These are phyloP conservation scores for Podospora fimiseda DNA, from an alignment of 495 filamentous ascomycete species.

Conservation along the genomic window DNA sequence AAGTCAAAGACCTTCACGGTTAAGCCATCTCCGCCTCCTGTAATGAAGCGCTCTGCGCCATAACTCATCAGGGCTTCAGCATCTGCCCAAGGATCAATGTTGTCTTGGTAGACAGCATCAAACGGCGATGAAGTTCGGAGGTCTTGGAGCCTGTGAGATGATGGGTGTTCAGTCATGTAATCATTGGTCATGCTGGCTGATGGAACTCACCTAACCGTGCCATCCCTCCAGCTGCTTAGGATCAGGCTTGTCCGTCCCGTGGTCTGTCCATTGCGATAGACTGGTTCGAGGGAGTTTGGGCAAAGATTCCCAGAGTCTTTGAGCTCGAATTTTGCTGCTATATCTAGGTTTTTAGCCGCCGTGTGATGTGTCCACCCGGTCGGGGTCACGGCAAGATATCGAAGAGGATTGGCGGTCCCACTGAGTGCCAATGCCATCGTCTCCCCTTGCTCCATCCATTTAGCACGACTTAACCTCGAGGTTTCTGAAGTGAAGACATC, in stretches of 20 bases:
- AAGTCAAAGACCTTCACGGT: constrained; percentile 44
- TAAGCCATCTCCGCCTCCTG: constrained; percentile 28
- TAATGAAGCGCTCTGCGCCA: constrained; percentile 37
- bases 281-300: constrained; percentile 33
- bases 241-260: constrained; percentile 28
- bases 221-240: constrained; percentile 45
- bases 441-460: constrained; percentile 31
- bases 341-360: constrained; percentile 17
- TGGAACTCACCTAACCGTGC: constrained; percentile 32
- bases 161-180: neutral
- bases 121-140: constrained; percentile 31
- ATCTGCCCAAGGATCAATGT: constrained; percentile 33
- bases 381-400: constrained; percentile 33
- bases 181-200: no score
- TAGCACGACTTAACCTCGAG: constrained; percentile 25
- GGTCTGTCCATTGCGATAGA: constrained; percentile 22
- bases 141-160: constrained; percentile 33
- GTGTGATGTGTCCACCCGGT: constrained; percentile 28
- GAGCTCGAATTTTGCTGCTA: constrained; percentile 14
- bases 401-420: constrained; percentile 30
- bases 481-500: neutral
- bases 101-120: constrained; percentile 39
- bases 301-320: constrained; percentile 18
- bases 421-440: constrained; percentile 33
- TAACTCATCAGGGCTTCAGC: constrained; percentile 37